Percentiles rank a stretch among this genome's conserved stretches.
phyloP scores from a whole-genome alignment of 495 filamentous ascomycete species.

The Penicillium verhagenii region DNA sequence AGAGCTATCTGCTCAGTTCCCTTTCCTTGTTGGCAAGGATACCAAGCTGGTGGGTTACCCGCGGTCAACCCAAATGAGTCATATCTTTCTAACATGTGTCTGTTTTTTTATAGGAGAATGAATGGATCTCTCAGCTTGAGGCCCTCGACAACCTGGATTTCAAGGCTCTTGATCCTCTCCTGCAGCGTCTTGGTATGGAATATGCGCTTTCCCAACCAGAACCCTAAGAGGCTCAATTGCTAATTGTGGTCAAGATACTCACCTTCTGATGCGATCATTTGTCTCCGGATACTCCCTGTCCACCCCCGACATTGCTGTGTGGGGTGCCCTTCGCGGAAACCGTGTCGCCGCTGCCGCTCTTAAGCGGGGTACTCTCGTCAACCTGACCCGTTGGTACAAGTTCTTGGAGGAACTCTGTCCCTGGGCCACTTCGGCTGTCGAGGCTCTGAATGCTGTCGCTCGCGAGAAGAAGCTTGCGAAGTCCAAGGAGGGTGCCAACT shows the following conservation, averaged over 20 bases:
- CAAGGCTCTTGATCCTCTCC: constrained; percentile 72
- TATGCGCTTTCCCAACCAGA: not conserved
- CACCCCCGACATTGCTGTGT: constrained; percentile 77
- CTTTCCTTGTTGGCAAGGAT: constrained; percentile 46
- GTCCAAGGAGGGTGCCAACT: constrained; percentile 82
- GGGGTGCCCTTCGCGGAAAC: constrained; percentile 82
- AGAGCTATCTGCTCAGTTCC: constrained; percentile 41
- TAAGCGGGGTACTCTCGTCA: constrained; percentile 72
- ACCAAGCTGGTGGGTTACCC: constrained; percentile 37
- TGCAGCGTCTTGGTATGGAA: constrained; percentile 41
- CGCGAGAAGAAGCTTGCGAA: constrained; percentile 66
- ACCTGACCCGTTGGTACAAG: constrained; percentile 83
- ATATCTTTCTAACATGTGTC: not conserved
- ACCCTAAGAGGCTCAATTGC: not conserved
- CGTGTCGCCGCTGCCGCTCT: constrained; percentile 78
- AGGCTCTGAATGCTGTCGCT: constrained; percentile 57
- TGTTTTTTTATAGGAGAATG: constrained; percentile 42
- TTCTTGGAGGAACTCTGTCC: constrained; percentile 81
- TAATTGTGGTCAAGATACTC: constrained; percentile 55
- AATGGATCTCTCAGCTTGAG: constrained; percentile 56
- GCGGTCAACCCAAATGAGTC: not conserved
- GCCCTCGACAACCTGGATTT: constrained; percentile 64
- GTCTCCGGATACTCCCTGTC: constrained; percentile 79
- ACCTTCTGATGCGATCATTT: constrained; percentile 83
- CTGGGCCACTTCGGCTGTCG: constrained; percentile 50